Conservation (phyloP, 2,329 filamentous ascomycete species). For the Diplodia seriata region DNA sequence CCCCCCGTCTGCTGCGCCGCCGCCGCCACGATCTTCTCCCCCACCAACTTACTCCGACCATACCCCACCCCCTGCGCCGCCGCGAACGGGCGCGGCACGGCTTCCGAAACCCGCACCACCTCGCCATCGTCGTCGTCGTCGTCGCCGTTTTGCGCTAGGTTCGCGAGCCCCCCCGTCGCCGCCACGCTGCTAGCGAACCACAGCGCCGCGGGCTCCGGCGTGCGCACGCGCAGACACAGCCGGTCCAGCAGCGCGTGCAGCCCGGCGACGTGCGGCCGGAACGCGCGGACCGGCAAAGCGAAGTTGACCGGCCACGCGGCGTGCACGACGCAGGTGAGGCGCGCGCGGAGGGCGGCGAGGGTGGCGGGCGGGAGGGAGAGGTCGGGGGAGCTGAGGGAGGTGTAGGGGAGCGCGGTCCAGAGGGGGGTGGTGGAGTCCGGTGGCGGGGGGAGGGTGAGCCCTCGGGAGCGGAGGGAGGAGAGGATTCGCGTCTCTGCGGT, state of each 20-base stretch:
- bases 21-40: slow-evolving; percentile 53
- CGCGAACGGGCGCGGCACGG: slow-evolving; percentile 43
- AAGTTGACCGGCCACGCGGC: slow-evolving; percentile 65
- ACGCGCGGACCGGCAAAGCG: slow-evolving; percentile 59
- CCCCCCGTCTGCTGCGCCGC: slow-evolving; percentile 35
- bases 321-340: slow-evolving; percentile 58
- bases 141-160: neutral
- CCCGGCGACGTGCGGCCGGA: slow-evolving; percentile 57
- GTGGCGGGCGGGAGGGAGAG: slow-evolving; percentile 49
- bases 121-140: neutral
- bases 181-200: slow-evolving; percentile 54
- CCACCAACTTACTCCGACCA: slow-evolving; percentile 57
- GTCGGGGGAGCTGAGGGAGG: slow-evolving; percentile 49
- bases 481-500: slow-evolving; percentile 46
- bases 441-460: slow-evolving; percentile 39
- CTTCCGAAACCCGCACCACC: slow-evolving; percentile 45
- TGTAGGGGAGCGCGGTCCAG: slow-evolving; percentile 42
- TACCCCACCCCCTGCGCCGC: slow-evolving; percentile 62
- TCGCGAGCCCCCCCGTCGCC: neutral
- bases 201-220: slow-evolving; percentile 48
- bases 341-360: slow-evolving; percentile 35
- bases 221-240: slow-evolving; percentile 47
- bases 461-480: slow-evolving; percentile 46
- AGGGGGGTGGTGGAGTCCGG: too few species aligned
- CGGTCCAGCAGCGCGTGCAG: slow-evolving; percentile 52